phyloP scores from a whole-genome alignment of 352 stramenopile species.

The Phytopythium vexans region DNA sequence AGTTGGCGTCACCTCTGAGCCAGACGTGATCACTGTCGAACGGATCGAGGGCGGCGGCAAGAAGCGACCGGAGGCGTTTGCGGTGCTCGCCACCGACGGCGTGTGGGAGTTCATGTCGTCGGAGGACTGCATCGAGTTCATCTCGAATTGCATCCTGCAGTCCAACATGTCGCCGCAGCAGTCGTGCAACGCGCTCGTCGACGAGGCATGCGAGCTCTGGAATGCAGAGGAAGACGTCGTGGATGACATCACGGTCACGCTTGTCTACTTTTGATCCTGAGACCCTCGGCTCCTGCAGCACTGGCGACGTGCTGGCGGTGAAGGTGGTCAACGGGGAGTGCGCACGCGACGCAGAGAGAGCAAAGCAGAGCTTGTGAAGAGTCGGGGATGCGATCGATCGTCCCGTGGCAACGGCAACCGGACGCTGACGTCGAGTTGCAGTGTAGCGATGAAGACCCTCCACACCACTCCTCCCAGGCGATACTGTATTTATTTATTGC shows the following conservation, averaged over 20 bases:
- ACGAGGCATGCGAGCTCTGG: constrained; percentile 71
- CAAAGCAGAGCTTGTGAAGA: no score
- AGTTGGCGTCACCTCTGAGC: constrained; percentile 70
- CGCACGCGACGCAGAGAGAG: not conserved
- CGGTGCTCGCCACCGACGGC: constrained; percentile 74
- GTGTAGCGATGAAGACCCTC: no score
- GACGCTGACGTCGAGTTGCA: no score
- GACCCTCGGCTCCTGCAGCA: not conserved
- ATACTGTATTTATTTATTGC: no score
- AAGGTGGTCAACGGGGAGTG: no score
- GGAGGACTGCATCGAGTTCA: constrained; percentile 67
- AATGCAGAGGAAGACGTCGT: constrained; percentile 78
- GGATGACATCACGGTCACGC: constrained; percentile 72
- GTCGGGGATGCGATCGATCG: no score
- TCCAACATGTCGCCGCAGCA: constrained; percentile 55
- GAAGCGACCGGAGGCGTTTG: constrained; percentile 36
- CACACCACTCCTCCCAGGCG: no score
- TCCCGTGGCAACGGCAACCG: no score
- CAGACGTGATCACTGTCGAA: constrained; percentile 53
- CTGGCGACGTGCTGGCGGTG: not conserved
- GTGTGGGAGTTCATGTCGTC: constrained; percentile 85
- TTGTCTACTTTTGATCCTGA: constrained; percentile 59
- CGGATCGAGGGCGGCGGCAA: constrained; percentile 15
- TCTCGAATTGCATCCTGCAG: constrained; percentile 44
- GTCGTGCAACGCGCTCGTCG: constrained; percentile 58